Base-by-base conservation (phyloP, 306 rosid genomes). In the Cucurbita moschata region DNA sequence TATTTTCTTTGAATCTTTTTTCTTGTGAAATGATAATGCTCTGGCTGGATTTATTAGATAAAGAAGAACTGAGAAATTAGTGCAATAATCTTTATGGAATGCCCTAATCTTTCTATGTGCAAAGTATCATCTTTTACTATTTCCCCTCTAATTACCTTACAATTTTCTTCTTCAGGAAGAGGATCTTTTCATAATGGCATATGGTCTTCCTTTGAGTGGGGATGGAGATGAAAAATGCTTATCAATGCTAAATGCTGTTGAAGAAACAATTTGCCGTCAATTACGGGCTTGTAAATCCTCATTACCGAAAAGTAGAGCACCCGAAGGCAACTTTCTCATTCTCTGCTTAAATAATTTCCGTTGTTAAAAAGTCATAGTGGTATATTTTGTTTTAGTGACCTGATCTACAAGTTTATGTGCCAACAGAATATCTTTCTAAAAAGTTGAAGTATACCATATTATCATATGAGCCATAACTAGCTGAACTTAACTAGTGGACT, bases 211-310 rank as follows among this genome's bases (percentile, higher is more conserved):
- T 79, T 76, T 94, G 82, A 77, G 79, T 81, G 89, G 86, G 80
- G 92, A 94, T 77, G 88, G 95, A 82, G 97, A 94, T 80, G 96
- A 89, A 43, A 90, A 80, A 87, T 89, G 94, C 85, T 86, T 86
- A 73, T 74, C 97, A 64, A 71, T 87, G 88, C 81, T 94, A 81
- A 88, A 94, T 81, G 92, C 96, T 35, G 95, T 94, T 75, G 98
- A 94, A 83, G 98, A 90, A 80, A 89, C 95, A 72, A 76, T 83
- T 74, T 86, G 85, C 77, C 97, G 98, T 79, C 98, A 94, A 74
- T 82, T 94, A 79, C 97, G 96, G 76, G 92, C 95, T 52, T 94
- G 91, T 82, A 94, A 89, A 86, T 90, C 87, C 14, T 79, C 88
- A 77, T 83, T 83, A 5, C 83, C 86, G 8, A 91, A 82, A 83